Conservation (phyloP, 495 filamentous ascomycete species). For the Podospora bellae-mahoneyi region DNA sequence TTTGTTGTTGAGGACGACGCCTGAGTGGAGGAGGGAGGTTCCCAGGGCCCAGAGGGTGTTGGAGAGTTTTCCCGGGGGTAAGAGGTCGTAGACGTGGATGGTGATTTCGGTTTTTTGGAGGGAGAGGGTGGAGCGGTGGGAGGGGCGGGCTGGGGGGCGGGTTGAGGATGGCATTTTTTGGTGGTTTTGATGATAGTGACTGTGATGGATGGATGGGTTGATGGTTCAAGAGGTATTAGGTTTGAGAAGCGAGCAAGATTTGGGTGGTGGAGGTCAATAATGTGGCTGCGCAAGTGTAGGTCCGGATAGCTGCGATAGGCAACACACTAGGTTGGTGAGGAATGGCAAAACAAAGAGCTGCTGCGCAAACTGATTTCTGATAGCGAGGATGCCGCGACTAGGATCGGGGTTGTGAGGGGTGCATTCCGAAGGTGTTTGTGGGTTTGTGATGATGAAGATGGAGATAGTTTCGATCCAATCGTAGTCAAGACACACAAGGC, state of each 20-base stretch:
- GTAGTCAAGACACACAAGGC: background rate
- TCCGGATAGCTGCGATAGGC: background rate
- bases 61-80: slow-evolving; percentile 59
- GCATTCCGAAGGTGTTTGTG: background rate
- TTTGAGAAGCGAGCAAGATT: background rate
- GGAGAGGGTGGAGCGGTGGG: slow-evolving; percentile 56
- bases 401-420: background rate
- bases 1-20: slow-evolving; percentile 68
- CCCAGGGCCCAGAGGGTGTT: slow-evolving; percentile 69
- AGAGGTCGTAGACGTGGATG: slow-evolving; percentile 73
- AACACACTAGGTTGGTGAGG: background rate
- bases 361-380: background rate
- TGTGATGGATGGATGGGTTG: background rate
- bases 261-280: background rate
- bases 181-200: background rate
- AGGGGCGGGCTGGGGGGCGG: slow-evolving; percentile 38
- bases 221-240: background rate
- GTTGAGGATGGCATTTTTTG: slow-evolving; percentile 14
- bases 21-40: slow-evolving; percentile 69
- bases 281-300: background rate
- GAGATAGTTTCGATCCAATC: background rate
- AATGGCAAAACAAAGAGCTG: background rate
- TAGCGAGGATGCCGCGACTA: background rate
- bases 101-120: slow-evolving; percentile 65
- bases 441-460: background rate